phyloP scores from a whole-genome alignment of 768 basidiomycete genomes.

The Candolleomyces eurysporus region DNA sequence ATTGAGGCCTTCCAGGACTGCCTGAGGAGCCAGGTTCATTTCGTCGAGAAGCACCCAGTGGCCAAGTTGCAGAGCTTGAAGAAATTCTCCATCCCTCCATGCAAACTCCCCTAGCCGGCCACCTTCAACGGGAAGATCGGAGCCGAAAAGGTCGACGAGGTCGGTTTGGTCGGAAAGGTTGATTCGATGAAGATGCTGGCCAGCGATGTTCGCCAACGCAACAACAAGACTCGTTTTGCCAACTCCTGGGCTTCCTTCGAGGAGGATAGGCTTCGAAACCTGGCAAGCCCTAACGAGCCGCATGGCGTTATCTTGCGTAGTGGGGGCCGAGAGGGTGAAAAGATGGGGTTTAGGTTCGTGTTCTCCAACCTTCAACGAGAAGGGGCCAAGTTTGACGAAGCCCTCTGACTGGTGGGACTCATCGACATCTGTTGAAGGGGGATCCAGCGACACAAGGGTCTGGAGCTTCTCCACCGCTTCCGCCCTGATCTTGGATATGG shows the following conservation, averaged over 20 bases:
- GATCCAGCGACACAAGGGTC: slow-evolving; percentile 49
- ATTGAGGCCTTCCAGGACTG: slow-evolving; percentile 95
- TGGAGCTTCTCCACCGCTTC: slow-evolving; percentile 56
- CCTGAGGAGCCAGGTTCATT: slow-evolving; percentile 98
- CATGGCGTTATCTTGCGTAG: slow-evolving; percentile 83
- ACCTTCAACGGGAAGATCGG: slow-evolving; percentile 92
- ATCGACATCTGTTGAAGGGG: slow-evolving; percentile 21
- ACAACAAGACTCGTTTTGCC: slow-evolving; percentile 94
- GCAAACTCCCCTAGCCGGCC: slow-evolving; percentile 89
- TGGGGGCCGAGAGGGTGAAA: slow-evolving; percentile 88
- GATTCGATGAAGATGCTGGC: slow-evolving; percentile 84
- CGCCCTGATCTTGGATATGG: slow-evolving; percentile 57
- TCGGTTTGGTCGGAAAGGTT: slow-evolving; percentile 99
- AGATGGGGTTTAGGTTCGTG: slow-evolving; percentile 27
- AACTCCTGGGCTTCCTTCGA: slow-evolving; percentile 97
- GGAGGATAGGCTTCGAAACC: slow-evolving; percentile 83
- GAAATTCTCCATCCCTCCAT: slow-evolving; percentile 97
- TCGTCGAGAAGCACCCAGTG: slow-evolving; percentile 98
- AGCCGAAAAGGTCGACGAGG: slow-evolving; percentile 92
- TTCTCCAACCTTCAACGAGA: slow-evolving; percentile 65
- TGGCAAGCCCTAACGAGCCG: slow-evolving; percentile 90
- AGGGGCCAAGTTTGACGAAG: slow-evolving; percentile 66
- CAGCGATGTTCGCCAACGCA: slow-evolving; percentile 79
- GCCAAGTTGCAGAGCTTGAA: slow-evolving; percentile 90
- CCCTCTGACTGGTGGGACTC: slow-evolving; percentile 31